Percentiles rank a stretch among this genome's conserved stretches.
These are phyloP conservation scores for Boletus austroedulis DNA, from an alignment of 1,284 basidiomycete genomes.

Conservation along the genomic window DNA sequence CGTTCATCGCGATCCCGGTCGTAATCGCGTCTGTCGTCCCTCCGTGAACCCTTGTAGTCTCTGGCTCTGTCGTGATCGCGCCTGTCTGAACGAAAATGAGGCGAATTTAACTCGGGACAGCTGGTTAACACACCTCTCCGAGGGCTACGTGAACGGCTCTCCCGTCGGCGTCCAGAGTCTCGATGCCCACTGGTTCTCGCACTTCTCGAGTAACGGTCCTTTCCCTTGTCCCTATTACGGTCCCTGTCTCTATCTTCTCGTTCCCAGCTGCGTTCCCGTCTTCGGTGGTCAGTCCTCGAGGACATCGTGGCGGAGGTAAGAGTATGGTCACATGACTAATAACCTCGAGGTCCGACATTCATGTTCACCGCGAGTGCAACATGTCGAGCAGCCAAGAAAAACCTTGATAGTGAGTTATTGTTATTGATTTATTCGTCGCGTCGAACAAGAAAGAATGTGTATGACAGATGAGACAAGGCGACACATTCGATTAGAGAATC, in stretches of 20 bases:
- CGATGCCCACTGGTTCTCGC: conserved; percentile 40
- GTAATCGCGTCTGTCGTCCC: conserved; percentile 38
- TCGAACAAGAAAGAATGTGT: conserved; percentile 8
- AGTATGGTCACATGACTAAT: conserved; percentile 30
- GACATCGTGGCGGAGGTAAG: conserved; percentile 40
- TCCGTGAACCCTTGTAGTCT: conserved; percentile 42
- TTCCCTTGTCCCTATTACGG: conserved; percentile 42
- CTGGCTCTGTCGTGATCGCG: conserved; percentile 33
- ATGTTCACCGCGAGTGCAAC: conserved; percentile 24
- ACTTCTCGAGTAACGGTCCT: conserved; percentile 35
- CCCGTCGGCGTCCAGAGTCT: conserved; percentile 49
- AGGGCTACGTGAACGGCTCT: conserved; percentile 70
- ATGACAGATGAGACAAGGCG: conserved; percentile 26
- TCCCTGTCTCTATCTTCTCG: conserved; percentile 50
- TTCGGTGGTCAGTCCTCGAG: conserved; percentile 48
- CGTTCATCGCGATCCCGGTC: conserved; percentile 42
- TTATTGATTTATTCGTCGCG: background rate
- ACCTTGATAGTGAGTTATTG: conserved; percentile 20
- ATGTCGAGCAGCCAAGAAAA: conserved; percentile 15
- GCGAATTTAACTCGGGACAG: background rate
- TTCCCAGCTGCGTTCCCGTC: conserved; percentile 69
- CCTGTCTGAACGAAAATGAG: conserved; percentile 28
- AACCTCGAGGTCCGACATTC: background rate
- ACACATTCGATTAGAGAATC: conserved; percentile 46
- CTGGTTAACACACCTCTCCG: conserved; percentile 38